phyloP scores from a whole-genome alignment of 805 yeast genomes.

The Nematodospora valgi region DNA sequence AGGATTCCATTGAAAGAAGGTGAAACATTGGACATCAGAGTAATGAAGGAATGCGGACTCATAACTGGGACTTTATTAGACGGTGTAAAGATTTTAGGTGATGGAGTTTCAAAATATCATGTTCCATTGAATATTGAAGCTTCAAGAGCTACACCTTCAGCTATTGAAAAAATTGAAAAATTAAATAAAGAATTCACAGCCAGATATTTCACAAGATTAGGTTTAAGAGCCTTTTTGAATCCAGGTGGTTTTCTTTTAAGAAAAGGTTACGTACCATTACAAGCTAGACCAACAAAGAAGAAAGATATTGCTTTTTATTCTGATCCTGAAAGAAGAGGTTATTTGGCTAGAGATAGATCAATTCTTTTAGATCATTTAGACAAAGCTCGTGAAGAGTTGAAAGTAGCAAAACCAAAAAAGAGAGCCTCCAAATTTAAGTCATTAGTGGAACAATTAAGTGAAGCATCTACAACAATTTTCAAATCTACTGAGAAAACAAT shows the following conservation, averaged over 20 bases:
- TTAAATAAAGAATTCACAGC: constrained; percentile 76
- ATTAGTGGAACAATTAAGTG: constrained; percentile 34
- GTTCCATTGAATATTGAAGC: constrained; percentile 77
- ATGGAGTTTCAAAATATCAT: constrained; percentile 48
- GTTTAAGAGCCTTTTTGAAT: constrained; percentile 69
- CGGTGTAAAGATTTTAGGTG: constrained; percentile 80
- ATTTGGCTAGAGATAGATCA: constrained; percentile 46
- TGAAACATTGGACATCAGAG: constrained; percentile 68
- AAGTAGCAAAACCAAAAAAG: constrained; percentile 14
- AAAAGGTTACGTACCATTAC: constrained; percentile 78
- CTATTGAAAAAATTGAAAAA: constrained; percentile 67
- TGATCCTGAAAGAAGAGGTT: constrained; percentile 70
- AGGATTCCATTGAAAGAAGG: constrained; percentile 57
- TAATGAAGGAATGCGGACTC: constrained; percentile 72
- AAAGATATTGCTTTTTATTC: constrained; percentile 80
- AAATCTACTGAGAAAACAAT: constrained; percentile 13
- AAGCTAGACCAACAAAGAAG: constrained; percentile 80
- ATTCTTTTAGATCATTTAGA: constrained; percentile 35
- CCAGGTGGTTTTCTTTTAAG: constrained; percentile 68
- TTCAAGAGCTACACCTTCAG: constrained; percentile 70
- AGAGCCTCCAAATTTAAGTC: constrained; percentile 28
- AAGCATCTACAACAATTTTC: constrained; percentile 20
- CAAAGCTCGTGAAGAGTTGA: constrained; percentile 11
- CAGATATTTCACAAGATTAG: constrained; percentile 57
- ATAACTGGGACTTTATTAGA: constrained; percentile 67